Conservation (phyloP, 2,329 filamentous ascomycete genomes). For the Exophiala aquamarina region DNA sequence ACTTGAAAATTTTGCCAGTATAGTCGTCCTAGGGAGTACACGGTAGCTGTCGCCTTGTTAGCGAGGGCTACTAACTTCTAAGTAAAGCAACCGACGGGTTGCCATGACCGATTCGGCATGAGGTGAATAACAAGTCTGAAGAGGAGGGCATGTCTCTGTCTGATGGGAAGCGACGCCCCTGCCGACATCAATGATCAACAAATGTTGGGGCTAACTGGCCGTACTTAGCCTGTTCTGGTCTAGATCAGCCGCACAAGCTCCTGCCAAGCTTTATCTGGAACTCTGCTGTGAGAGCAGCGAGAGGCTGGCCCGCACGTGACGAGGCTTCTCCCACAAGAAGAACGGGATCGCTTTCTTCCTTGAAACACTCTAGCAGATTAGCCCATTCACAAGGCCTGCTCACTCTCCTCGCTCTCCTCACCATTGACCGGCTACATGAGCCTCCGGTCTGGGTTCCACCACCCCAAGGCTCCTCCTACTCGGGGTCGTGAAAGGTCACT, state of each 20-base stretch:
- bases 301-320: slow-evolving; percentile 7
- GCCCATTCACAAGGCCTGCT: neutral
- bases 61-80: neutral
- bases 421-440: slow-evolving; percentile 17
- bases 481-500: slow-evolving; percentile 2
- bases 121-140: neutral
- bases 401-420: slow-evolving; percentile 7
- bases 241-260: slow-evolving; percentile 5
- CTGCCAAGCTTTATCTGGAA: slow-evolving; percentile 9
- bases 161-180: neutral
- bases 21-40: no score
- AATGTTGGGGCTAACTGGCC: neutral
- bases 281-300: neutral
- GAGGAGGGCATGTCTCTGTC: neutral
- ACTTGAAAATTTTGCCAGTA: no score
- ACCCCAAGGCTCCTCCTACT: neutral
- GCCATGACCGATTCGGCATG: neutral
- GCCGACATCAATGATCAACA: neutral
- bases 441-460: slow-evolving; percentile 11
- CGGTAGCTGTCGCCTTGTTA: neutral
- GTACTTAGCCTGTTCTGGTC: no score
- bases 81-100: no score
- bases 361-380: slow-evolving; percentile 13
- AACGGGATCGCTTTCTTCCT: slow-evolving; percentile 9
- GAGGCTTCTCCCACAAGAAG: slow-evolving; percentile 4